Conservation (phyloP, 2,329 filamentous ascomycete species). For the Penicillium frequentans region DNA sequence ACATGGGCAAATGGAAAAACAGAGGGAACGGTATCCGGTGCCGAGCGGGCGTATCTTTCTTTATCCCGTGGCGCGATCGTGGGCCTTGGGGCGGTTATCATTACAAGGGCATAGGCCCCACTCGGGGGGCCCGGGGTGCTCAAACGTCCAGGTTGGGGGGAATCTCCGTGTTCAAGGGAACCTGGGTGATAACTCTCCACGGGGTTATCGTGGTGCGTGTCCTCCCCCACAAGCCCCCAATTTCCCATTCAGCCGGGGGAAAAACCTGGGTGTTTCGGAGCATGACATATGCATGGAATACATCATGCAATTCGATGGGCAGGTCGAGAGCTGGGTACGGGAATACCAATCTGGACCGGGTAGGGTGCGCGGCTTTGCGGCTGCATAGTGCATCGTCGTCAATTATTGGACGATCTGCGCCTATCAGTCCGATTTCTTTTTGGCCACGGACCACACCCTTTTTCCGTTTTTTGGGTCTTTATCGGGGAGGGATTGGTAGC, state of each 20-base stretch:
- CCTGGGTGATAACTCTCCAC: slow-evolving; percentile 1
- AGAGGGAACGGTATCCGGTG: slow-evolving; percentile 3
- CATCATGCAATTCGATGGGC: background rate
- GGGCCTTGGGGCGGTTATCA: slow-evolving; percentile 8
- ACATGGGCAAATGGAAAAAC: slow-evolving; percentile 4
- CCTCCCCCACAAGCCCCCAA: background rate
- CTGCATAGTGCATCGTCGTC: slow-evolving; percentile 17
- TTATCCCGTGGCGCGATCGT: slow-evolving; percentile 16
- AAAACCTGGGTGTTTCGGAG: background rate
- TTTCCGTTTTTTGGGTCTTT: background rate
- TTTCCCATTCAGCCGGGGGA: slow-evolving; percentile 1
- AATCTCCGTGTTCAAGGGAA: slow-evolving; percentile 6
- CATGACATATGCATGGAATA: background rate
- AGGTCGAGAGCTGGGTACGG: background rate
- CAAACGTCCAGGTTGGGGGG: background rate
- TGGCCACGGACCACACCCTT: background rate
- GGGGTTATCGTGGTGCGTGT: background rate
- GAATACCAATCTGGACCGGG: slow-evolving; percentile 5
- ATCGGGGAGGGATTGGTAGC: background rate
- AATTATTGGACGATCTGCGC: slow-evolving; percentile 22
- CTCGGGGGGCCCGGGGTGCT: background rate
- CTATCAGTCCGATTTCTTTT: slow-evolving; percentile 16
- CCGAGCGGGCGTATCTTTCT: slow-evolving; percentile 18
- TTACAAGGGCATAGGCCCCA: background rate
- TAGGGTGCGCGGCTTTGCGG: slow-evolving; percentile 18